Evolutionary conservation across 768 basidiomycete species (phyloP), one percentile per base, ranked within the genome.

Genomic region (Phlegmacium glaucopus): DNA sequence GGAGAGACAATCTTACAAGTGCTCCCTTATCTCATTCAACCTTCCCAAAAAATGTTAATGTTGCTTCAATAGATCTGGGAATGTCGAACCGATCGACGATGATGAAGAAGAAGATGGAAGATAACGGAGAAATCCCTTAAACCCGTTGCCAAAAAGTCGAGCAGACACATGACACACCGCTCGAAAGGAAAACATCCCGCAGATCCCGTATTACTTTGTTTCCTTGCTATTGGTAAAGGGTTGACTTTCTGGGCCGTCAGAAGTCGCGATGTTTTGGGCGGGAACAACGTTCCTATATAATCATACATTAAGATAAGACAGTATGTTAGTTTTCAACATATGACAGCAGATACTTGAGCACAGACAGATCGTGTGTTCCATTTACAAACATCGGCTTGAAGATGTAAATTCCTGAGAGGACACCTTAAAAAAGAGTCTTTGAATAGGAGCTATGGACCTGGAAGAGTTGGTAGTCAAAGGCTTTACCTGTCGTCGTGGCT

Each of bases 1-100:
- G 95, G 94, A 22, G 96, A 98, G 66, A 91, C 88, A n/a, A 87
- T 95, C 27, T 71, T 99, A 42, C 96, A 99, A 79, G 94, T 94
- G 51, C 49, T 59, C 48, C 25, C 30, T n/a, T 45, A 13, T 51
- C 22, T 42, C 25, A 15, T 47, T 45, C 16, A 30, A 17, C 26
- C 16, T 36, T 17, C 47, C 37, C 39, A 44, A 51, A 26, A 22
- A 32, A 49, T 15, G 45, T 51, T 61, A 42, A 58, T 26, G 45
- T 36, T 32, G 43, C 34, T 29, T 44, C 25, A 34, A 42, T 57
- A 84, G 83, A 81, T 85, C 58, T 85, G 83, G 83, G 82, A 84
- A 65, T 72, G 77, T 53, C 72, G 82, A 55, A 64, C 62, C 32
- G 55, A 59, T 50, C 60, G 56, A 27, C 49, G 46, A 50, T 56